These are phyloP conservation scores for Cryptosporidium meleagridis DNA, from an alignment of 169 alveolate genomes.

Conservation along the genomic window DNA sequence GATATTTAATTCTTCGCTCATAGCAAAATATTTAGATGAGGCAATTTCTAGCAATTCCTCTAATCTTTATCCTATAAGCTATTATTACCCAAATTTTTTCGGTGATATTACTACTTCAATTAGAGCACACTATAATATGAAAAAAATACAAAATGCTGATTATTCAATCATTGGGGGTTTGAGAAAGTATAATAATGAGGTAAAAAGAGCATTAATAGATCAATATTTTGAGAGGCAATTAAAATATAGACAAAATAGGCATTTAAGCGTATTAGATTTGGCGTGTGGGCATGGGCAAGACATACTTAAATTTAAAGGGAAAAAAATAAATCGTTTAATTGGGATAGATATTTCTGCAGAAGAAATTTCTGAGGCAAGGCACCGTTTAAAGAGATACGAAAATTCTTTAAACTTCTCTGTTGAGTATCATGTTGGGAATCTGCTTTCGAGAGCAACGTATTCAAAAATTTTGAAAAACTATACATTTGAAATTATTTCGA, in stretches of 20 bases:
- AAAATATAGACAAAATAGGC: conserved; percentile 44
- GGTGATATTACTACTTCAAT: conserved; percentile 86
- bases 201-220: conserved; percentile 83
- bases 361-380: conserved; percentile 87
- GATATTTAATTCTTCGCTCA: conserved; percentile 19
- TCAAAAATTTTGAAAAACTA: conserved; percentile 62
- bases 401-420: conserved; percentile 77
- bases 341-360: conserved; percentile 89
- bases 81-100: conserved; percentile 85
- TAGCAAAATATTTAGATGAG: conserved; percentile 63
- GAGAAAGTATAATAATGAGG: conserved; percentile 84
- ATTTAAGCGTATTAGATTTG: conserved; percentile 85
- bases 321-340: conserved; percentile 82
- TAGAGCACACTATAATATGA: conserved; percentile 85
- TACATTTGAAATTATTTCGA: conserved; percentile 87
- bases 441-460: conserved; percentile 61
- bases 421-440: conserved; percentile 84
- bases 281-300: conserved; percentile 93
- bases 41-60: background rate
- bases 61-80: background rate
- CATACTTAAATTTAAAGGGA: conserved; percentile 86
- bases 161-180: conserved; percentile 85
- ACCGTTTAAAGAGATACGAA: conserved; percentile 82
- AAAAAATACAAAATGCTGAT: conserved; percentile 83
- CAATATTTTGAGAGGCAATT: conserved; percentile 75